phyloP scores from a whole-genome alignment of 2,329 filamentous ascomycete genomes.

The Cladosporium sp. region DNA sequence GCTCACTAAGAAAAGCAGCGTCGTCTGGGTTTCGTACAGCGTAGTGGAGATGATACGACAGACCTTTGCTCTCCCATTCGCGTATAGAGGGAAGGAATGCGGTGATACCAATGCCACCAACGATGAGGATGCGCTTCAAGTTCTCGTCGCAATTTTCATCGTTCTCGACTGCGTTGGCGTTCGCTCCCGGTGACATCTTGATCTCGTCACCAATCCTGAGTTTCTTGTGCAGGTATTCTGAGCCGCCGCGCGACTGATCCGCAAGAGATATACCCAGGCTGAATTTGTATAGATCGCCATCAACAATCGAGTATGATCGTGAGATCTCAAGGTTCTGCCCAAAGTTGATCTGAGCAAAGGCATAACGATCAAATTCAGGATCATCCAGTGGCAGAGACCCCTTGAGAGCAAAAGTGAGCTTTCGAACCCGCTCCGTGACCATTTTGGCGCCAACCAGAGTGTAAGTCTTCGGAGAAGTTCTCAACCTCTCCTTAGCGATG shows the following conservation, averaged over 20 bases:
- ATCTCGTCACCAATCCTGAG: constrained; percentile 48
- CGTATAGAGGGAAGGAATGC: constrained; percentile 55
- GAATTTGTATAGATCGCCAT: constrained; percentile 48
- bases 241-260: constrained; percentile 55
- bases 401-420: neutral
- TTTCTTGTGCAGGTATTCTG: constrained; percentile 52
- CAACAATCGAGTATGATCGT: constrained; percentile 59
- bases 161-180: neutral
- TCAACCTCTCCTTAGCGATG: neutral
- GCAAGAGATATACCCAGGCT: constrained; percentile 58
- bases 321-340: constrained; percentile 49
- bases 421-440: neutral
- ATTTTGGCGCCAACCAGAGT: neutral
- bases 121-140: constrained; percentile 60
- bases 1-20: constrained; percentile 49
- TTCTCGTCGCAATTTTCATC: constrained; percentile 30
- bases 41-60: constrained; percentile 54
- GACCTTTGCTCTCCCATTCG: constrained; percentile 23
- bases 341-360: constrained; percentile 55
- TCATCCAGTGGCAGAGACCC: constrained; percentile 17
- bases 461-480: neutral
- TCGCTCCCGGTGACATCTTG: constrained; percentile 32
- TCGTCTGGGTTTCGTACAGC: constrained; percentile 52
- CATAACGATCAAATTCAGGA: constrained; percentile 40
- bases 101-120: constrained; percentile 63